These are phyloP conservation scores for Coemansia guatemalensis DNA, from an alignment of 192 early-diverging fungal genomes.

Conservation along the genomic window DNA sequence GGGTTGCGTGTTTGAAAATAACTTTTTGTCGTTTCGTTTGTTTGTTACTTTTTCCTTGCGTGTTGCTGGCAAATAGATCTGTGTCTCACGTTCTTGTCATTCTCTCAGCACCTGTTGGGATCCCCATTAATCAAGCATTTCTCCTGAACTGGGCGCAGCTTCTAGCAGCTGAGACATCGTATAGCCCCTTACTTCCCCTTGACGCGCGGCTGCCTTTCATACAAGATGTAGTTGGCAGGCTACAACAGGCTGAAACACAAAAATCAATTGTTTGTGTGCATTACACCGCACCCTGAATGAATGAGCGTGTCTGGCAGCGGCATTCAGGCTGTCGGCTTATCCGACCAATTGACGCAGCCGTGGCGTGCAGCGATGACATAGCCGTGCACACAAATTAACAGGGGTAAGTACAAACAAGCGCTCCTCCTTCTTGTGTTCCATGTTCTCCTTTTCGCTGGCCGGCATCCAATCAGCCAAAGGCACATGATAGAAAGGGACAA, in stretches of 20 bases:
- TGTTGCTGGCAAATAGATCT: conserved; percentile 2
- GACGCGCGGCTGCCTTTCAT: not conserved
- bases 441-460: not conserved
- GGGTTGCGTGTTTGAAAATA: not conserved
- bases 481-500: not conserved
- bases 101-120: not conserved
- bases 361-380: conserved; percentile 4
- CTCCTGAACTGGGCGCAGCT: not conserved
- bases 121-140: not conserved
- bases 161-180: not conserved
- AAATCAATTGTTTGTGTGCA: not conserved
- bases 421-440: not conserved
- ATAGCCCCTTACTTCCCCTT: not conserved
- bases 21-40: not conserved
- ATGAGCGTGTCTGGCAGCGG: not conserved
- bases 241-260: not conserved
- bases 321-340: not conserved
- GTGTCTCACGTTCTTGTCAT: not conserved
- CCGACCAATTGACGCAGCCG: not conserved
- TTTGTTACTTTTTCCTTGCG: conserved; percentile 4
- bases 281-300: too few species aligned
- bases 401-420: not conserved
- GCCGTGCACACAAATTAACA: conserved; percentile 6
- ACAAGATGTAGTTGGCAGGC: not conserved
- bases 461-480: not conserved